Conservation (phyloP, 192 early-diverging fungal species). For the Gigaspora rosea region DNA sequence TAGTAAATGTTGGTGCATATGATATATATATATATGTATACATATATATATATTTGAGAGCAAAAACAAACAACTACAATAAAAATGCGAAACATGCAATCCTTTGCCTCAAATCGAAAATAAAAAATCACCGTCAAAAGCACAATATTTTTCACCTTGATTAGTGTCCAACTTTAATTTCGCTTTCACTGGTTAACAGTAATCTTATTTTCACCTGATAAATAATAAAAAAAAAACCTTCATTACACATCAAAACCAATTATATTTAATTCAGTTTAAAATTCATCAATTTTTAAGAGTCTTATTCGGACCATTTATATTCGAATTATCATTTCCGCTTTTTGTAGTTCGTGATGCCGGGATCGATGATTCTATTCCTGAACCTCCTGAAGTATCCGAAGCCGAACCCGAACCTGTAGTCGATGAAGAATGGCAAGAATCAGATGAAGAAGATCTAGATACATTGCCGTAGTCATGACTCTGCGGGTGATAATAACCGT, state of each 20-base stretch:
- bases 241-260: too few relatives aligned
- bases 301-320: constrained; percentile 10
- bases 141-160: too few relatives aligned
- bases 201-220: too few relatives aligned
- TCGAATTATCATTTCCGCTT: constrained; percentile 1
- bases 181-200: too few relatives aligned
- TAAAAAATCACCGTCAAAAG: too few relatives aligned
- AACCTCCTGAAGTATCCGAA: constrained; percentile 16
- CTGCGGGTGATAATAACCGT: not conserved
- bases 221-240: too few relatives aligned
- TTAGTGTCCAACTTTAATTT: too few relatives aligned
- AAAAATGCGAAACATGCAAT: not conserved
- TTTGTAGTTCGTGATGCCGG: not conserved
- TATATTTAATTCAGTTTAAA: not conserved
- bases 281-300: not conserved
- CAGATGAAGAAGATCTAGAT: constrained; percentile 22
- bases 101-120: too few relatives aligned
- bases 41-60: too few relatives aligned
- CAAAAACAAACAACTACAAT: not conserved
- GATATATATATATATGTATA: not conserved
- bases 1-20: not conserved
- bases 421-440: constrained; percentile 31
- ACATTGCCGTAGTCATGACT: constrained; percentile 19
- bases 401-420: constrained; percentile 16
- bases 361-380: constrained; percentile 8